Percentiles rank a stretch among this genome's conserved stretches.
phyloP scores from a whole-genome alignment of 805 yeast genomes.

The Cyberlindnera subsufficiens region DNA sequence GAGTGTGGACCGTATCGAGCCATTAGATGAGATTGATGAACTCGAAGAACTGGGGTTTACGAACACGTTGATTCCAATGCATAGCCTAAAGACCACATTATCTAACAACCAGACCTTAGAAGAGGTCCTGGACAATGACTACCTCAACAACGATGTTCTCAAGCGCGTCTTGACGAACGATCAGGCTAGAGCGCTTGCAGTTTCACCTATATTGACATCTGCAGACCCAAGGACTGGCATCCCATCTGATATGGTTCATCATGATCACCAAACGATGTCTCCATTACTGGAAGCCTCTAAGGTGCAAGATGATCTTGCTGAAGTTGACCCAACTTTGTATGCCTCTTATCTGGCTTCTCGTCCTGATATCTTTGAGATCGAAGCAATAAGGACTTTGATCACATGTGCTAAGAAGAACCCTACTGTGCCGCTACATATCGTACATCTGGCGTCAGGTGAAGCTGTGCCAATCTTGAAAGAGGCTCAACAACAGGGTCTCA shows the following conservation, averaged over 20 bases:
- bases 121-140: slow-evolving; percentile 3
- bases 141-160: slow-evolving; percentile 3
- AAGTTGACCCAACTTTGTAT: slow-evolving; percentile 23
- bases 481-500: slow-evolving; percentile 55
- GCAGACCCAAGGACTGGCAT: slow-evolving; percentile 53
- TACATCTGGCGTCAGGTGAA: slow-evolving; percentile 81
- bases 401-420: slow-evolving; percentile 54
- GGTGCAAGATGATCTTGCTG: slow-evolving; percentile 32
- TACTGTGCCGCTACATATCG: slow-evolving; percentile 72
- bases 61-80: neutral
- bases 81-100: slow-evolving; percentile 3
- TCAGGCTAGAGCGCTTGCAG: slow-evolving; percentile 49
- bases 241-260: slow-evolving; percentile 27
- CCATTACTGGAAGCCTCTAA: slow-evolving; percentile 40
- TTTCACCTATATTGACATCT: slow-evolving; percentile 49
- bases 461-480: slow-evolving; percentile 68
- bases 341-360: slow-evolving; percentile 50
- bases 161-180: slow-evolving; percentile 33
- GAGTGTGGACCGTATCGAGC: slow-evolving; percentile 3
- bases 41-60: slow-evolving; percentile 17
- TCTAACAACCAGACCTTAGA: slow-evolving; percentile 4
- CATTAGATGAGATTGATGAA: slow-evolving; percentile 20
- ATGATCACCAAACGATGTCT: slow-evolving; percentile 24
- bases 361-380: slow-evolving; percentile 83
- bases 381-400: slow-evolving; percentile 73